Conservation (phyloP, 768 basidiomycete species). For the Leccinum ochraceum region DNA sequence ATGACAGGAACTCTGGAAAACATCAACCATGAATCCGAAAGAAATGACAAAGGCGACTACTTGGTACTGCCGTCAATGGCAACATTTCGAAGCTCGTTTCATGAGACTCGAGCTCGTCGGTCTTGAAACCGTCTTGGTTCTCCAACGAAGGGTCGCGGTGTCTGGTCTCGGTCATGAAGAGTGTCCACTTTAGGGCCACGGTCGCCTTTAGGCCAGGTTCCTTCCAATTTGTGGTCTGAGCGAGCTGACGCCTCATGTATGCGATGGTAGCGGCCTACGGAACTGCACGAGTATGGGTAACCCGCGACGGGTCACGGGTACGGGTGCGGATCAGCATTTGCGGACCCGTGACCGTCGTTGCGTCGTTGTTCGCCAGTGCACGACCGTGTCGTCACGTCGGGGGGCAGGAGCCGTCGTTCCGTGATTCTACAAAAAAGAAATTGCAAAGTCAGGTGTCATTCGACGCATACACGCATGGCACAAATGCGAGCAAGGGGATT, state of each 20-base stretch:
- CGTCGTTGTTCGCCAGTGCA: too few species aligned
- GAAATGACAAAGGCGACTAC: conserved; percentile 17
- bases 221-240: conserved; percentile 59
- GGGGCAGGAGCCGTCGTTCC: too few species aligned
- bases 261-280: conserved; percentile 36
- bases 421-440: too few species aligned
- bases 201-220: conserved; percentile 70
- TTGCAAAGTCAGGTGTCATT: too few species aligned
- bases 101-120: conserved; percentile 26
- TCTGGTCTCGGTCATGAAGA: conserved; percentile 78
- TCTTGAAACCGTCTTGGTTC: too few species aligned
- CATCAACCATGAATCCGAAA: conserved; percentile 9
- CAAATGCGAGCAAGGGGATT: too few species aligned
- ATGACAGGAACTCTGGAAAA: conserved; percentile 56
- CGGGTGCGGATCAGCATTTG: too few species aligned
- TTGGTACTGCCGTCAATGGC: conserved; percentile 38
- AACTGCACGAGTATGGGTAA: too few species aligned
- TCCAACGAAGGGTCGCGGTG: conserved; percentile 42
- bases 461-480: too few species aligned
- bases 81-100: conserved; percentile 80
- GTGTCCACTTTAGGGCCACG: conserved; percentile 83
- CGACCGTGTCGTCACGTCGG: too few species aligned
- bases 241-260: conserved; percentile 62
- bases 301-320: too few species aligned
- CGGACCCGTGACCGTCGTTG: too few species aligned